A percentile compares a stretch with the other conserved stretches of the same genome.
phyloP scores from a whole-genome alignment of 2,329 filamentous ascomycete species.

The Cercospora janseana region DNA sequence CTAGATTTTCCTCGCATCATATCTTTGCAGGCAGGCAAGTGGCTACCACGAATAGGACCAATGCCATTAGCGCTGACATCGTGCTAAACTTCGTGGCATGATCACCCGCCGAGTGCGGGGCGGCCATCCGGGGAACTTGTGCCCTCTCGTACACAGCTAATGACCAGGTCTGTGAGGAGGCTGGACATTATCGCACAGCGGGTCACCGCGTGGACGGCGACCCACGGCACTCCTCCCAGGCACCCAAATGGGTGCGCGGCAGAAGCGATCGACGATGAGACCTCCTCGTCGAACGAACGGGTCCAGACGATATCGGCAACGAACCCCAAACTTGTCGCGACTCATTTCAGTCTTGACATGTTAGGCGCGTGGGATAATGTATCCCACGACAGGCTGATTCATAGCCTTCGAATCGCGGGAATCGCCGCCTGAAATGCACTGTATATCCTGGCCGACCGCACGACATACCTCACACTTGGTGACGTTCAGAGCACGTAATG shows the following conservation, averaged over 20 bases:
- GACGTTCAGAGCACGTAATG: neutral
- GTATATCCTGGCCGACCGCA: neutral
- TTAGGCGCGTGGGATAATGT: constrained; percentile 39
- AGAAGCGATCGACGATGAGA: neutral
- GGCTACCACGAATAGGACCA: neutral
- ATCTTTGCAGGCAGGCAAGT: neutral
- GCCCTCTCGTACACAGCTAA: neutral
- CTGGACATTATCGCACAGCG: neutral
- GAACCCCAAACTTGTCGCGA: constrained; percentile 25
- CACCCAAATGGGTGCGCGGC: neutral
- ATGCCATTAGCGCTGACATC: neutral
- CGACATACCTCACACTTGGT: neutral
- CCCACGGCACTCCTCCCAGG: neutral
- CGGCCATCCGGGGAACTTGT: neutral
- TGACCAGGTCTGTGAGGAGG: neutral
- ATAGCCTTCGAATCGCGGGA: constrained; percentile 32
- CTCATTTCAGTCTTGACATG: constrained; percentile 36
- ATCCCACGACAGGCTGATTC: constrained; percentile 38
- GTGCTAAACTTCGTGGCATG: neutral
- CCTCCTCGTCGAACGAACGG: neutral
- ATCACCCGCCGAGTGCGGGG: neutral
- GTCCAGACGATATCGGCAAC: neutral
- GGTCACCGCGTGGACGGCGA: neutral
- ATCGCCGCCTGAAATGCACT: neutral
- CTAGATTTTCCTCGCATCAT: neutral